These are phyloP conservation scores for Pichia phayaonensis DNA, from an alignment of 805 yeast genomes.

Conservation along the genomic window DNA sequence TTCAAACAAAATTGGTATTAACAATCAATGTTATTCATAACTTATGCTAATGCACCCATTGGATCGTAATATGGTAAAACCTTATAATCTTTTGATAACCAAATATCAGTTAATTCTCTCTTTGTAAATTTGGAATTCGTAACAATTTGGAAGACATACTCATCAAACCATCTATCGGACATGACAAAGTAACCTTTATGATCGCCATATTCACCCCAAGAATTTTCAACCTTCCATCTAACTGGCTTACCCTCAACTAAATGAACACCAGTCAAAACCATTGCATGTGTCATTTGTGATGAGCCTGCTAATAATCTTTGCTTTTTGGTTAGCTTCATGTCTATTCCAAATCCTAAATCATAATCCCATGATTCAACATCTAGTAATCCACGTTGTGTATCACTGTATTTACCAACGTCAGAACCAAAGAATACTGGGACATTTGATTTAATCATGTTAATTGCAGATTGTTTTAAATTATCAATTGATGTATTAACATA, in stretches of 20 bases:
- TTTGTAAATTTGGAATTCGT: slow-evolving; percentile 29
- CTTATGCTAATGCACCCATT: slow-evolving; percentile 61
- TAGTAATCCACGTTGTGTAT: slow-evolving; percentile 56
- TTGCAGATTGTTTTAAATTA: slow-evolving; percentile 53
- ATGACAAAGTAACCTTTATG: slow-evolving; percentile 63
- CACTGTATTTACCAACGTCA: slow-evolving; percentile 72
- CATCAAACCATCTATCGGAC: slow-evolving; percentile 71
- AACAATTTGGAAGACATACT: slow-evolving; percentile 67
- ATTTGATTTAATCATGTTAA: slow-evolving; percentile 60
- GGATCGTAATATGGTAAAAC: slow-evolving; percentile 69
- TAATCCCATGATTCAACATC: slow-evolving; percentile 68
- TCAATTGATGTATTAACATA: slow-evolving; percentile 65
- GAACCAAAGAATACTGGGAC: slow-evolving; percentile 86
- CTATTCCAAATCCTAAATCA: slow-evolving; percentile 43
- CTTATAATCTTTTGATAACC: slow-evolving; percentile 40
- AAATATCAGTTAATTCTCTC: slow-evolving; percentile 34
- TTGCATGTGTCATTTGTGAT: slow-evolving; percentile 85
- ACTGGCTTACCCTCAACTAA: slow-evolving; percentile 49
- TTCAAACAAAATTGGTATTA: background rate
- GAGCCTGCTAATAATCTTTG: slow-evolving; percentile 30
- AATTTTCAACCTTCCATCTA: slow-evolving; percentile 71
- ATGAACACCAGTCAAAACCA: slow-evolving; percentile 80
- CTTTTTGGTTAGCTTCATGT: slow-evolving; percentile 28
- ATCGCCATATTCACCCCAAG: slow-evolving; percentile 72
- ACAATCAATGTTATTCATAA: background rate